Conservation (phyloP, 2,329 filamentous ascomycete genomes). For the Venturia pyrina region DNA sequence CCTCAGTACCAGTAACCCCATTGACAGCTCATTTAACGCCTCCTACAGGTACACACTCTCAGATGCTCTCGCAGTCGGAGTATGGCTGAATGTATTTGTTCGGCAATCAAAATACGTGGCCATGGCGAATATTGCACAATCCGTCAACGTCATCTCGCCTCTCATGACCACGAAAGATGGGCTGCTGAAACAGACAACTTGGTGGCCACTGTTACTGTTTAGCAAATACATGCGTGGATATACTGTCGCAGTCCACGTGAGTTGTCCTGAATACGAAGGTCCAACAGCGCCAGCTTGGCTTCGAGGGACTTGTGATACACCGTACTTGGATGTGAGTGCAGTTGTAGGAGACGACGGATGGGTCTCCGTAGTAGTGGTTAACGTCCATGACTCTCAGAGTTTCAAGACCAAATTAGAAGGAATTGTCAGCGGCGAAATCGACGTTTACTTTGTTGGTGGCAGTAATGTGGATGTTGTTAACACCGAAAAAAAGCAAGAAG, state of each 20-base stretch:
- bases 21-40: not conserved
- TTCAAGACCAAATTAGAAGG: slow-evolving; percentile 53
- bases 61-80: slow-evolving; percentile 63
- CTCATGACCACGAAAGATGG: slow-evolving; percentile 60
- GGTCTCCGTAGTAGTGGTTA: slow-evolving; percentile 61
- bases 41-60: slow-evolving; percentile 50
- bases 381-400: slow-evolving; percentile 51
- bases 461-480: slow-evolving; percentile 49
- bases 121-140: slow-evolving; percentile 73
- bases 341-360: slow-evolving; percentile 48
- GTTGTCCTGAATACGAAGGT: slow-evolving; percentile 53
- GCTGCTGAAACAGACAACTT: slow-evolving; percentile 61
- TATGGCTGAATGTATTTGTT: slow-evolving; percentile 69
- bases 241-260: slow-evolving; percentile 57
- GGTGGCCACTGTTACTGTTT: slow-evolving; percentile 65
- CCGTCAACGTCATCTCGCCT: slow-evolving; percentile 67
- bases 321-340: slow-evolving; percentile 61
- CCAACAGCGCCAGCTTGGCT: slow-evolving; percentile 58
- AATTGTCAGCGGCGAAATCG: slow-evolving; percentile 38
- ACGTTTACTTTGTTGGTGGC: slow-evolving; percentile 55
- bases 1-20: not conserved
- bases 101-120: slow-evolving; percentile 60
- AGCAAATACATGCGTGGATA: slow-evolving; percentile 63
- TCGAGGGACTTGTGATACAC: slow-evolving; percentile 53
- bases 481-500: slow-evolving; percentile 51